phyloP scores from a whole-genome alignment of 148 eudicot species.

The Linanthus parryae region DNA sequence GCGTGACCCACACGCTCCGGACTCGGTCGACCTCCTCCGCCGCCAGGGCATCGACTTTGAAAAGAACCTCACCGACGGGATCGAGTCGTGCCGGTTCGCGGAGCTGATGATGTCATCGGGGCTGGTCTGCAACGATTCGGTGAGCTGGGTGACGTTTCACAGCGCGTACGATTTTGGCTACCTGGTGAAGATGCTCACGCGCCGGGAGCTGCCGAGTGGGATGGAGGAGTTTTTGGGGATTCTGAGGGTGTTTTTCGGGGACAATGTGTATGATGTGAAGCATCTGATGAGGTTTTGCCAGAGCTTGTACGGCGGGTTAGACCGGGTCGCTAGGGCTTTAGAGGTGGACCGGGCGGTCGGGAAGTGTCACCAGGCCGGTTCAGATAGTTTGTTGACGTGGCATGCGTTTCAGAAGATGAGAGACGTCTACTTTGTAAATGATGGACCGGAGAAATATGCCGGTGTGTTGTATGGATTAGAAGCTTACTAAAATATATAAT shows the following conservation, averaged over 20 bases:
- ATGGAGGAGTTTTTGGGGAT: slow-evolving; percentile 10
- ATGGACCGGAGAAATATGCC: slow-evolving; percentile 34
- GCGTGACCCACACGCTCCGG: slow-evolving; percentile 24
- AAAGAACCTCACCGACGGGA: slow-evolving; percentile 15
- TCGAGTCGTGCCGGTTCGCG: slow-evolving; percentile 28
- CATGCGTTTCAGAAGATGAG: slow-evolving; percentile 57
- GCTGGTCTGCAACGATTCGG: slow-evolving; percentile 25
- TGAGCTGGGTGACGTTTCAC: slow-evolving; percentile 40
- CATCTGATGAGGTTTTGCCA: slow-evolving; percentile 51
- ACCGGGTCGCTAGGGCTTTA: slow-evolving; percentile 45
- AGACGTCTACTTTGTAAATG: slow-evolving; percentile 33
- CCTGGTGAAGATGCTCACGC: slow-evolving; percentile 30
- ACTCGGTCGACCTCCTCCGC: slow-evolving; percentile 25
- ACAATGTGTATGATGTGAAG: slow-evolving; percentile 52
- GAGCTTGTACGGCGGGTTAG: slow-evolving; percentile 58
- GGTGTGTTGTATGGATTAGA: slow-evolving; percentile 59
- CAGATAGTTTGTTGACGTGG: slow-evolving; percentile 73
- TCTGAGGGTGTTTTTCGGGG: slow-evolving; percentile 35
- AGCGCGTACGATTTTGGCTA: slow-evolving; percentile 40
- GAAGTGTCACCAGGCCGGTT: slow-evolving; percentile 74
- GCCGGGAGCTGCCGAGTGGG: slow-evolving; percentile 10
- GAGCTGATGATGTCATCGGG: slow-evolving; percentile 42
- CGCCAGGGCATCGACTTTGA: slow-evolving; percentile 36
- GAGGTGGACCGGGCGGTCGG: slow-evolving; percentile 55
- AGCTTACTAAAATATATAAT: slow-evolving; percentile 8